A percentile compares a stretch with the other conserved stretches of the same genome.
Conservation (phyloP, 78 protist genomes). For the Planoprotostelium fungivorum region DNA sequence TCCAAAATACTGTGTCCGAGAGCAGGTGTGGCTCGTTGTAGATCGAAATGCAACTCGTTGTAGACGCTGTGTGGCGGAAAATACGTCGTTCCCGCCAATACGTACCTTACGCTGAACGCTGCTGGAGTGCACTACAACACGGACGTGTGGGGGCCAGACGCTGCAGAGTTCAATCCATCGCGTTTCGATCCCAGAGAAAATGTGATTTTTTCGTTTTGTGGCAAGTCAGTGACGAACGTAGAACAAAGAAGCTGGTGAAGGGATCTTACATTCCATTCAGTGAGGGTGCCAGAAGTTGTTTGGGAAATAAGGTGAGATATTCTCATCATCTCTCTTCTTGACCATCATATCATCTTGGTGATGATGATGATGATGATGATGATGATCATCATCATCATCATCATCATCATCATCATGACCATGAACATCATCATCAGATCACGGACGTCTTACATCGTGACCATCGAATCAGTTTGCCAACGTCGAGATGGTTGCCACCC, state of each 20-base stretch:
- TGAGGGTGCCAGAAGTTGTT: not conserved
- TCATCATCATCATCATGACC: no score
- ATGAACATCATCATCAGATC: no score
- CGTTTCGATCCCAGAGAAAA: not conserved
- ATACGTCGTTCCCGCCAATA: not conserved
- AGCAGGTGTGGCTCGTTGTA: not conserved
- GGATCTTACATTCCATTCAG: not conserved
- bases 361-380: no score
- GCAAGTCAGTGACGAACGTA: not conserved
- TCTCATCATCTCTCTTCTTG: no score
- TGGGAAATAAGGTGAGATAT: not conserved
- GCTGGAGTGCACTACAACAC: not conserved
- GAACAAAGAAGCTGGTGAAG: not conserved
- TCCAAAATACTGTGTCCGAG: not conserved
- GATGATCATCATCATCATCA: no score
- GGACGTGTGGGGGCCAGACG: not conserved
- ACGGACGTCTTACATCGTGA: no score
- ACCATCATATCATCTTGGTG: no score
- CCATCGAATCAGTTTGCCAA: no score
- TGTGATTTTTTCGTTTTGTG: no score
- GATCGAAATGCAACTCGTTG: not conserved
- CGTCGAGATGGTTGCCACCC: not conserved
- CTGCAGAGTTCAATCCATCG: not conserved
- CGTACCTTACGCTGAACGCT: not conserved
- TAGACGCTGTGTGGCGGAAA: not conserved